Conservation (phyloP, 2,329 filamentous ascomycete species). For the Pseudogymnoascus sp. region DNA sequence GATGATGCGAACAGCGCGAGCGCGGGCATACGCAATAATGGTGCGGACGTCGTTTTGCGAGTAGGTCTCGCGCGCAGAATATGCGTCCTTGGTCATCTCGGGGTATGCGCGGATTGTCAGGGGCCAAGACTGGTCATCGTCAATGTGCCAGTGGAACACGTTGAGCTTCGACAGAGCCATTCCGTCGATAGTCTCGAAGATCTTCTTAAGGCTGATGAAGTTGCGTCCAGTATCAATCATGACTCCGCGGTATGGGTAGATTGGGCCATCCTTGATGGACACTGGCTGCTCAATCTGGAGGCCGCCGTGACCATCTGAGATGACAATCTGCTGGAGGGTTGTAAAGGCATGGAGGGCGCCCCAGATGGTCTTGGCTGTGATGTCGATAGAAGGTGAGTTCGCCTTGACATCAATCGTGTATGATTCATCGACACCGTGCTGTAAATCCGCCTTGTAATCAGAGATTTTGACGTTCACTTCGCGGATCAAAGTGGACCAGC, state of each 20-base stretch:
- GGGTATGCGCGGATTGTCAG: conserved; percentile 68
- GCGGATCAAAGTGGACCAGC: conserved; percentile 29
- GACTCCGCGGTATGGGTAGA: conserved; percentile 67
- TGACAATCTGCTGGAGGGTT: conserved; percentile 72
- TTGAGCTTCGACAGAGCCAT: conserved; percentile 74
- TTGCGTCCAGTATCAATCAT: conserved; percentile 69
- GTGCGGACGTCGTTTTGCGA: conserved; percentile 52
- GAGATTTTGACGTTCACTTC: conserved; percentile 38
- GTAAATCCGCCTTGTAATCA: conserved; percentile 38
- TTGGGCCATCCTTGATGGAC: conserved; percentile 58
- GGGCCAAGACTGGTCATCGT: conserved; percentile 77
- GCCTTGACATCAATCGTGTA: conserved; percentile 57
- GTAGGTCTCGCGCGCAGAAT: conserved; percentile 58
- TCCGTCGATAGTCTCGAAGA: conserved; percentile 68
- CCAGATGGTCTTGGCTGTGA: conserved; percentile 54
- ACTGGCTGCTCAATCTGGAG: conserved; percentile 62
- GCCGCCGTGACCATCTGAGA: conserved; percentile 48
- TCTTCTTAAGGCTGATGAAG: conserved; percentile 59
- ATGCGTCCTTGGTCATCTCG: conserved; percentile 66
- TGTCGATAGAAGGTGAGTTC: conserved; percentile 36
- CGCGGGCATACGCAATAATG: conserved; percentile 61
- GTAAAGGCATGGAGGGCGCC: conserved; percentile 64
- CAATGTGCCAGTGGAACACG: conserved; percentile 68
- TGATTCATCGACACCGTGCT: conserved; percentile 61
- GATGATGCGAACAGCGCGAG: conserved; percentile 61